These are phyloP conservation scores for Medicago lupulina DNA, from an alignment of 306 rosid species.

Conservation along the genomic window DNA sequence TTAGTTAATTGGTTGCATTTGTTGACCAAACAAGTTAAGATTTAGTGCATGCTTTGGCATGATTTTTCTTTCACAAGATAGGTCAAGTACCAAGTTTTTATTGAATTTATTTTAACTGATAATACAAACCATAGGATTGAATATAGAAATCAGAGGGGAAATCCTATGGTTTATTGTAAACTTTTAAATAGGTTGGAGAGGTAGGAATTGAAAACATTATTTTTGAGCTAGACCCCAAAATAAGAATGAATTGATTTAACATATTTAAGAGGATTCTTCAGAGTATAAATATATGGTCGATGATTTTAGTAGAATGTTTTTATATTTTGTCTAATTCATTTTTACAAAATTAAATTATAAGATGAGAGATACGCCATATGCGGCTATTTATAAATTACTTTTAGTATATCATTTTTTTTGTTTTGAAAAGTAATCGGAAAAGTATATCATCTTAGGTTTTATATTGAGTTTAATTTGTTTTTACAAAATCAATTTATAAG, in stretches of 20 bases:
- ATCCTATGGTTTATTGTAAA: background rate
- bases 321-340: background rate
- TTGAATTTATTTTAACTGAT: background rate
- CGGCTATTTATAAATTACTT: too few relatives aligned
- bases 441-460: too few relatives aligned
- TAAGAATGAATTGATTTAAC: background rate
- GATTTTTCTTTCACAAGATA: background rate
- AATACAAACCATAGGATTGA: background rate
- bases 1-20: constrained; percentile 48
- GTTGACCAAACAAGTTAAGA: constrained; percentile 38
- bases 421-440: too few relatives aligned
- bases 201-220: background rate
- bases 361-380: background rate
- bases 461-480: too few relatives aligned
- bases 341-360: background rate
- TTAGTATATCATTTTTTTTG: too few relatives aligned
- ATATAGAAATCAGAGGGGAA: too few relatives aligned
- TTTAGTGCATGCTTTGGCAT: background rate
- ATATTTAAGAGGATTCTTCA: background rate
- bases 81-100: background rate
- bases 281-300: background rate
- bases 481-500: too few relatives aligned
- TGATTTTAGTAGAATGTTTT: background rate
- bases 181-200: background rate
- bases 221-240: background rate